Base-by-base conservation (phyloP, 805 yeast genomes). In the Groenewaldozyma salmanticensis region DNA sequence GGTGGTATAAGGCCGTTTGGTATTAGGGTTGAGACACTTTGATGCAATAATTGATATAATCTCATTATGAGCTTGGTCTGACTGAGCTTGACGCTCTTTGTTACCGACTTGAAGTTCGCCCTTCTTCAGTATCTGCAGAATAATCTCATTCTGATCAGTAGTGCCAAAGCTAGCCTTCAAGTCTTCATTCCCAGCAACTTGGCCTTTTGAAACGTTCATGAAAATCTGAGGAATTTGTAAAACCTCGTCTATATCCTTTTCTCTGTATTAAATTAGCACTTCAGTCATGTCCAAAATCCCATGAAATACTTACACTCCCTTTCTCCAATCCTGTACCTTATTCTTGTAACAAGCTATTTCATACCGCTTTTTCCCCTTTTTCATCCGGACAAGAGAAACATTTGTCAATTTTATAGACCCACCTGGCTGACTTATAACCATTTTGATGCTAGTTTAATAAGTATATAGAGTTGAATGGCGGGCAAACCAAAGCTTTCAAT, bases 281-380 rank as follows among this genome's bases (percentile, higher is more conserved):
- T 18, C 33, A 13, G 13, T 13, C 5, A 31, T 18, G 13, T 17
- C 18, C 17, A 4, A 9, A 16, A 21, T 2, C 3, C 19, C 7
- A 35, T 4, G 18, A 11, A 3, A 7, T 20, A 53, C 67, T 42
- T 52, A 64, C 58, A 84, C 77, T 44, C 81, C 83, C 46, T 75
- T 72, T 52, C 96, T 71, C 77, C 87, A 92, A 60, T 92, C 98
- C 59, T 90, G 97, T 4, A 92, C 96, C 57, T 92, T 92, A 55
- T 92, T 92, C 56, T 85, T 95, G 60, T 92, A 92, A 57, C 98
- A 92, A 0, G 97, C 97, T 35, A 92, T 74, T 61, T 92, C 98
- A 53, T 87, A 92, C 49, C 96, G 68, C 61, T 85, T 84, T 58
- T 85, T 86, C 33, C 68, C 96, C 59, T 85, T 87, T 53, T 81